Evolutionary conservation across 2,329 filamentous ascomycete species (phyloP), one percentile per base, ranked within the genome.

Genomic region (Talaromyces sp.): DNA sequence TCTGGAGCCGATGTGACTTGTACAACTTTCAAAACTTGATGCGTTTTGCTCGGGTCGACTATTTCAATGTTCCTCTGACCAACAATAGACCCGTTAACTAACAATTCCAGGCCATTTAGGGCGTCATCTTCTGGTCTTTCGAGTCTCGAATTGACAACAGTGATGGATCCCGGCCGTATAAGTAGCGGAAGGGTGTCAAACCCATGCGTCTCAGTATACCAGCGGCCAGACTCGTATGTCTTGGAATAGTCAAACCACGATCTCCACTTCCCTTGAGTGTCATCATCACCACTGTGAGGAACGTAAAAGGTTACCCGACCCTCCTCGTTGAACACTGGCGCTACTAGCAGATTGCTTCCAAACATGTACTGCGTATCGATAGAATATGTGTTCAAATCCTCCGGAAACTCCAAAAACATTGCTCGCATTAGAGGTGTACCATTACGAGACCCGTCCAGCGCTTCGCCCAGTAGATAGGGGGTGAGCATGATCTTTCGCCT

Each of bases 351-450:
- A 61, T 82, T 83, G 15, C 83, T 82, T 1, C 90, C 90, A 19
- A 92, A 80, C 86, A 92, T 89, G 76, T 91, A 92, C 74, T 91
- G 87, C 38, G 86, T 84, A 74, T 92, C 89, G 58, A 90, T 81
- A 61, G 80, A 83, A 85, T 88, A 91, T 0, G 85, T 80, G 5
- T 87, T 90, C 19, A 84, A 83, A 70, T 92, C 90, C 1, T 87
- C 82, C 1, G 88, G 89, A 71, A 91, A 91, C 76, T 92, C 89
- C 36, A 91, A 79, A 65, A 88, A 87, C 74, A 89, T 84, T 19
- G 89, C 84, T 43, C 89, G 78, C 69, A 91, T 84, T 19, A 89
- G 81, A 2, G 88, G 88, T 68, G 85, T 82, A 0, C 88, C 88
- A 1, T 81, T 79, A 17, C 78, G 78, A 45, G 82, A 76, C 1